Evolutionary conservation across 495 filamentous ascomycete species (phyloP).

Genomic region (Daldinia concentrica): DNA sequence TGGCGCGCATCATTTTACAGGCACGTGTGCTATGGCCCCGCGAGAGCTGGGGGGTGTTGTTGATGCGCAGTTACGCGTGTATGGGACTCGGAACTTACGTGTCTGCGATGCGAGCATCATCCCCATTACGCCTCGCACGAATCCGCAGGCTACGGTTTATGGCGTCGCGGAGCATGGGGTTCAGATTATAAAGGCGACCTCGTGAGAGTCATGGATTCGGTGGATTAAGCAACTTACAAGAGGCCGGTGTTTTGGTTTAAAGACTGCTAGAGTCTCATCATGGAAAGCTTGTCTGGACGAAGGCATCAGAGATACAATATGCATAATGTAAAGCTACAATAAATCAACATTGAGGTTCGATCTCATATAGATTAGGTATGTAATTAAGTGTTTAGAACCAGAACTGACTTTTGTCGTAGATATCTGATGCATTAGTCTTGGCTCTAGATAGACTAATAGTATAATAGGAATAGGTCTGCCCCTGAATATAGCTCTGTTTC

Average conservation of each 20-base stretch:
- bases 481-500: background rate
- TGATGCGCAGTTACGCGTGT: conserved; percentile 51
- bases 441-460: background rate
- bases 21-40: conserved; percentile 46
- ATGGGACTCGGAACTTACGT: conserved; percentile 54
- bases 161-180: conserved; percentile 39
- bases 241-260: background rate
- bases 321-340: background rate
- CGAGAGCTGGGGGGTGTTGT: conserved; percentile 47
- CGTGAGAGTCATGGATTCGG: background rate
- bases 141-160: conserved; percentile 56
- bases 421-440: background rate
- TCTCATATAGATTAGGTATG: background rate
- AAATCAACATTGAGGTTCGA: background rate
- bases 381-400: too few relatives aligned
- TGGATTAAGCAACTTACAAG: background rate
- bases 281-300: background rate
- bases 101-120: conserved; percentile 61
- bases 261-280: background rate
- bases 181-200: background rate
- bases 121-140: conserved; percentile 48
- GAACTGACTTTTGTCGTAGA: too few relatives aligned
- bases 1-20: conserved; percentile 40
- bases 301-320: too few relatives aligned
- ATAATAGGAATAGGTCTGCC: background rate